phyloP scores from a whole-genome alignment of 2,329 filamentous ascomycete species.

The Davidsoniella neocaledoniae region DNA sequence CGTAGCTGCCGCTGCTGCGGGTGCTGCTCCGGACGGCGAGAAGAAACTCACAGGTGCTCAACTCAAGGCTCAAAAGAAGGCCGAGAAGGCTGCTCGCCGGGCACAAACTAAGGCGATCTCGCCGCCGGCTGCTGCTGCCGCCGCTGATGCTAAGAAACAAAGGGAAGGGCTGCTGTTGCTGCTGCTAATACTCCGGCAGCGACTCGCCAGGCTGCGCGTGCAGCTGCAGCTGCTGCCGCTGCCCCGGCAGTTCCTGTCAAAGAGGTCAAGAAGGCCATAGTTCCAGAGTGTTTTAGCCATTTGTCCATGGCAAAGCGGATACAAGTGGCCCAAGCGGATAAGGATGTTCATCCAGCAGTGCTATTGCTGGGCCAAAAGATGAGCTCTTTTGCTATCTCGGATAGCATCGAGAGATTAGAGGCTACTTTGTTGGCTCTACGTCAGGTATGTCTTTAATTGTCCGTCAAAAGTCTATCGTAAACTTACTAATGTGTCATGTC shows the following conservation, averaged over 20 bases:
- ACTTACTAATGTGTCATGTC: background rate
- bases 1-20: background rate
- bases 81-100: constrained; percentile 76
- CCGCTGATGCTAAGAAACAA: constrained; percentile 27
- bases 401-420: constrained; percentile 75
- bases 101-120: constrained; percentile 50
- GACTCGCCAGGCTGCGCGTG: constrained; percentile 19
- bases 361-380: constrained; percentile 79
- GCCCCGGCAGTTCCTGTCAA: constrained; percentile 24
- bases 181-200: constrained; percentile 14
- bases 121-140: constrained; percentile 23
- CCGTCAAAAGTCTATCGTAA: background rate
- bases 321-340: constrained; percentile 40
- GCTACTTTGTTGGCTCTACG: constrained; percentile 83
- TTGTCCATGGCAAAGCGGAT: constrained; percentile 50
- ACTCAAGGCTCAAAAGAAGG: constrained; percentile 76
- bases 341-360: constrained; percentile 74
- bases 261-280: constrained; percentile 37
- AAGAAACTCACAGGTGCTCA: constrained; percentile 57
- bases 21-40: constrained; percentile 17
- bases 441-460: constrained; percentile 35
- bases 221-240: constrained; percentile 22
- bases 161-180: constrained; percentile 7
- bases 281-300: constrained; percentile 65
- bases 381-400: constrained; percentile 72